A percentile compares a stretch with the other conserved stretches of the same genome.
phyloP scores from a whole-genome alignment of 768 basidiomycete genomes.

The Tulasnella sp. region DNA sequence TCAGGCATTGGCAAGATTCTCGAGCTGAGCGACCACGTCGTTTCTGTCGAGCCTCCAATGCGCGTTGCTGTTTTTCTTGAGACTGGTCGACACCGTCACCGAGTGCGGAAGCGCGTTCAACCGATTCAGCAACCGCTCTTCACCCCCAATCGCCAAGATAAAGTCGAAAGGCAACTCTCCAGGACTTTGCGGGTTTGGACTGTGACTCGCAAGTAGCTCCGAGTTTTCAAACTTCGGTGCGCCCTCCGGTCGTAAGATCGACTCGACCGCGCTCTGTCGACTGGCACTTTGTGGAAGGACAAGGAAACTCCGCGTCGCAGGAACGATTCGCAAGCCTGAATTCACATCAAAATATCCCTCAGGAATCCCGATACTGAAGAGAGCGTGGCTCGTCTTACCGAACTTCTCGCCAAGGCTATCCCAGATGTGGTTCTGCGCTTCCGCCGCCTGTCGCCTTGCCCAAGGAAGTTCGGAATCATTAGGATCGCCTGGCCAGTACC shows the following conservation, averaged over 20 bases:
- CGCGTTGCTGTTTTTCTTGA: slow-evolving; percentile 65
- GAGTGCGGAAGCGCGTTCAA: slow-evolving; percentile 62
- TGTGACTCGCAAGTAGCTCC: slow-evolving; percentile 18
- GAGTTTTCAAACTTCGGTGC: slow-evolving; percentile 32
- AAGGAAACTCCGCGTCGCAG: slow-evolving; percentile 67
- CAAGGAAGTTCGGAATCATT: slow-evolving; percentile 52
- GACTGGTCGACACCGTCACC: slow-evolving; percentile 60
- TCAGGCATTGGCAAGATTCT: not conserved
- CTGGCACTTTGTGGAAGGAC: slow-evolving; percentile 75
- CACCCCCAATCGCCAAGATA: slow-evolving; percentile 53
- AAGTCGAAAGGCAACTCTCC: slow-evolving; percentile 36
- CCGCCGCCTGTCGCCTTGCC: slow-evolving; percentile 78
- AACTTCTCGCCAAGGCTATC: slow-evolving; percentile 38
- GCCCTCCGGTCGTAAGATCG: slow-evolving; percentile 35
- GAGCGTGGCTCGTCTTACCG: not conserved
- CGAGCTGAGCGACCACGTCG: not conserved
- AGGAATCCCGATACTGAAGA: not conserved
- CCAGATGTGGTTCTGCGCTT: slow-evolving; percentile 87
- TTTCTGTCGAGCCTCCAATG: slow-evolving; percentile 43
- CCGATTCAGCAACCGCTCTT: slow-evolving; percentile 66
- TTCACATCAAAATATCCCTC: not conserved
- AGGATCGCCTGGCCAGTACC: slow-evolving; percentile 53
- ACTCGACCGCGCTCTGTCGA: slow-evolving; percentile 66
- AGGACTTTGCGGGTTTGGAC: slow-evolving; percentile 21
- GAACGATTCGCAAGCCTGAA: slow-evolving; percentile 62